Percentiles rank a stretch among this genome's conserved stretches.
Conservation (phyloP, 176 grass and related monocot genomes). For the Elymus sibiricus region DNA sequence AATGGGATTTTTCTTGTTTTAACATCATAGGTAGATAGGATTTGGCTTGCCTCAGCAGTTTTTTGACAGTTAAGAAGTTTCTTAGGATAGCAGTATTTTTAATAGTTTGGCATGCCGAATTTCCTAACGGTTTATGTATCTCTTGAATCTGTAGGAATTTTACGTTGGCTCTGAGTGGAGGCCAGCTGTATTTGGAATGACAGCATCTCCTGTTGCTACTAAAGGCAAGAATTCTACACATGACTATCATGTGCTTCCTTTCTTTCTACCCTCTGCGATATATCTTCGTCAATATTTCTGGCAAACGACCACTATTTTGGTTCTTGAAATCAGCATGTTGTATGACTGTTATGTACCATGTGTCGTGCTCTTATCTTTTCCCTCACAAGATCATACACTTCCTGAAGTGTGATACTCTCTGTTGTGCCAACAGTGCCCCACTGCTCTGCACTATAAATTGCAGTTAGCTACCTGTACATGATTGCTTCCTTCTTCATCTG, state of each 20-base stretch:
- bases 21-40: background rate
- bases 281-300: background rate
- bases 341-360: constrained; percentile 1
- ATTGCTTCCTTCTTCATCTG: background rate
- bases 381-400: constrained; percentile 4
- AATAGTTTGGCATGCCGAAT: background rate
- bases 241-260: background rate
- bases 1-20: background rate
- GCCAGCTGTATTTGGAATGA: constrained; percentile 67
- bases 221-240: constrained; percentile 37
- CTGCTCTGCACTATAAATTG: background rate
- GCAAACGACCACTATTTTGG: background rate
- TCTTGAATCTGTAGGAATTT: constrained; percentile 49
- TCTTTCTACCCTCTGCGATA: background rate
- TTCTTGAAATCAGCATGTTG: background rate
- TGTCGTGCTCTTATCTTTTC: background rate
- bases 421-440: constrained; percentile 2
- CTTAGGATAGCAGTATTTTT: constrained; percentile 6
- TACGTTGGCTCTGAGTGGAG: constrained; percentile 43
- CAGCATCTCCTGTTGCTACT: constrained; percentile 42
- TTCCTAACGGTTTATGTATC: constrained; percentile 8
- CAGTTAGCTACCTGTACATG: background rate
- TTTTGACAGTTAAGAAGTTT: background rate
- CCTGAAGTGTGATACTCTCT: background rate
- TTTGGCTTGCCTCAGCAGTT: background rate